phyloP scores from a whole-genome alignment of 2,329 filamentous ascomycete genomes.

The Xylariomycetidae sp. region DNA sequence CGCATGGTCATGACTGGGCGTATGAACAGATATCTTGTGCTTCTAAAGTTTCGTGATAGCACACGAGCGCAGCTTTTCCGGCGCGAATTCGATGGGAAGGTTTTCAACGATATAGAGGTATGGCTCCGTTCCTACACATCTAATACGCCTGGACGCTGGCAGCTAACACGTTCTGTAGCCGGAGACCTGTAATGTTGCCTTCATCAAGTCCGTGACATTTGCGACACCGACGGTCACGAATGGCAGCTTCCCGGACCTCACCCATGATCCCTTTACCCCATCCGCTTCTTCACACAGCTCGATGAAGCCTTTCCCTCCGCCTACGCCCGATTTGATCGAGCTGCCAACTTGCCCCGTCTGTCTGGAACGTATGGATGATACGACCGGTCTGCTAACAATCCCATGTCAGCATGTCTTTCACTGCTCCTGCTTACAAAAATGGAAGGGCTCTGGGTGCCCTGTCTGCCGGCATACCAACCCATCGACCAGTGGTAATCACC shows the following conservation, averaged over 20 bases:
- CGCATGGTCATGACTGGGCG: slow-evolving; percentile 86
- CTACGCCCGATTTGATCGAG: slow-evolving; percentile 80
- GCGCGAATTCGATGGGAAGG: slow-evolving; percentile 82
- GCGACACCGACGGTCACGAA: slow-evolving; percentile 51
- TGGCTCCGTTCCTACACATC: slow-evolving; percentile 13
- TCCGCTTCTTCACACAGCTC: slow-evolving; percentile 32
- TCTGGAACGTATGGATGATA: slow-evolving; percentile 96
- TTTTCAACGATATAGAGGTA: slow-evolving; percentile 89
- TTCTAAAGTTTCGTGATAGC: slow-evolving; percentile 84
- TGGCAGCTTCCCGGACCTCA: slow-evolving; percentile 51
- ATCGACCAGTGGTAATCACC: slow-evolving; percentile 17
- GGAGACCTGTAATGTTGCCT: slow-evolving; percentile 91
- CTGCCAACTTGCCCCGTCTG: slow-evolving; percentile 95
- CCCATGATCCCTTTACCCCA: slow-evolving; percentile 58
- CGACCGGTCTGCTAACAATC: slow-evolving; percentile 88
- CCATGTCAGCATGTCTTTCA: slow-evolving; percentile 98
- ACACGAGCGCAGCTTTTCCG: slow-evolving; percentile 74
- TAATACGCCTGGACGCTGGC: slow-evolving; percentile 4
- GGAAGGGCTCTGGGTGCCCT: slow-evolving; percentile 89
- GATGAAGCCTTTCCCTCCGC: slow-evolving; percentile 55
- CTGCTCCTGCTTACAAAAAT: slow-evolving; percentile 91
- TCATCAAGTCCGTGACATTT: slow-evolving; percentile 87
- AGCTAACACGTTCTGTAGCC: slow-evolving; percentile 48
- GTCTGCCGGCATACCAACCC: slow-evolving; percentile 82
- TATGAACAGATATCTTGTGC: slow-evolving; percentile 87